A percentile compares a stretch with the other conserved stretches of the same genome.
Evolutionary conservation across 257 asterid genomes (phyloP).

Genomic region (Cordia subcordata): DNA sequence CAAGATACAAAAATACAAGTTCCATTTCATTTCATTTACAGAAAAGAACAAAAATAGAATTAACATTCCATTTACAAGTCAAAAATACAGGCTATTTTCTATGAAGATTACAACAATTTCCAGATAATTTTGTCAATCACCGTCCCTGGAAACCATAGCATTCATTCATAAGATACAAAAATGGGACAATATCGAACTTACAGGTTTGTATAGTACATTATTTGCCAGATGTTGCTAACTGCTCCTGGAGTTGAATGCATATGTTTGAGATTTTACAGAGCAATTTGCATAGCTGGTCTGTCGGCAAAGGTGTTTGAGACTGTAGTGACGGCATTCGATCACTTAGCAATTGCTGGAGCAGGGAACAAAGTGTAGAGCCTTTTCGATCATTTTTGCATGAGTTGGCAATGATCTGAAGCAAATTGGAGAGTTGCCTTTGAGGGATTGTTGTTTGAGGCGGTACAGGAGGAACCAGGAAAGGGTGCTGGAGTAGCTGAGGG

Average conservation of each 20-base stretch:
- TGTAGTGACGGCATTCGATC: conserved; percentile 20
- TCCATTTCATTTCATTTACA: too few species aligned
- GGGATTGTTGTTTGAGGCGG: conserved; percentile 1
- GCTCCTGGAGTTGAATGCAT: conserved; percentile 58
- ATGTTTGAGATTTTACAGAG: conserved; percentile 43
- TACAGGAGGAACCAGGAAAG: conserved; percentile 89
- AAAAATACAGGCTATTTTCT: too few species aligned
- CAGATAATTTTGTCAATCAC: too few species aligned
- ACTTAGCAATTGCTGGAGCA: conserved; percentile 46
- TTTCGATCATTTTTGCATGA: conserved; percentile 40
- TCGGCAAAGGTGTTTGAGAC: conserved; percentile 6
- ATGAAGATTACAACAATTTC: too few species aligned
- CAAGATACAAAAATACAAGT: too few species aligned
- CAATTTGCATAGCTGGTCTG: conserved; percentile 40
- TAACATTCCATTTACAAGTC: too few species aligned
- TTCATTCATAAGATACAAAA: not conserved
- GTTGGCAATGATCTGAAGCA: conserved; percentile 48
- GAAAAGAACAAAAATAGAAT: too few species aligned
- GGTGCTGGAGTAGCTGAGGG: conserved; percentile 88
- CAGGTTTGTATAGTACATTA: too few species aligned
- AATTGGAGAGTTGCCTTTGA: conserved; percentile 21
- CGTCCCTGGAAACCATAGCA: too few species aligned
- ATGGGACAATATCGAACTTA: not conserved
- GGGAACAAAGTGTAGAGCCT: conserved; percentile 42
- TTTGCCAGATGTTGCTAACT: conserved; percentile 30